A percentile compares a stretch with the other conserved stretches of the same genome.
Conservation (phyloP, 2,329 filamentous ascomycete species). For the Leptosphaerulina australis region DNA sequence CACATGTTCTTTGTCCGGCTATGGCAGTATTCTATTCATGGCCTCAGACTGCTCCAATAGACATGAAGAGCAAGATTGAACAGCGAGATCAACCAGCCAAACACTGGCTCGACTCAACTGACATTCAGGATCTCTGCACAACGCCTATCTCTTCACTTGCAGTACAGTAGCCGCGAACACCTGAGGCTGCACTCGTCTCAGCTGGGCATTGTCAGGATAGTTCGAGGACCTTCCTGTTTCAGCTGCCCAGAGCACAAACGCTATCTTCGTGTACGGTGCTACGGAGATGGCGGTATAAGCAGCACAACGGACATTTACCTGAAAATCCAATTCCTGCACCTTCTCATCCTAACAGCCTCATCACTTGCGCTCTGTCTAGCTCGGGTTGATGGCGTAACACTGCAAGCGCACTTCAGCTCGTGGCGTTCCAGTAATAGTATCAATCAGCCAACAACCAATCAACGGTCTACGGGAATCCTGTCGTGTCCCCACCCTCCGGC, state of each 20-base stretch:
- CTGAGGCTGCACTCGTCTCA: conserved; percentile 35
- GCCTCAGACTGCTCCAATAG: neutral
- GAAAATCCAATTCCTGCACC: neutral
- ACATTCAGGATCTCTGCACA: neutral
- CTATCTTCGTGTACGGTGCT: conserved; percentile 8
- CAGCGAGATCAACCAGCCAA: neutral
- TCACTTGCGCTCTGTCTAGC: conserved; percentile 1
- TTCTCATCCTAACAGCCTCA: neutral
- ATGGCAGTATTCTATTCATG: neutral
- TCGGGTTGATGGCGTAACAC: conserved; percentile 4
- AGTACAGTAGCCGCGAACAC: neutral
- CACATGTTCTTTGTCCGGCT: neutral
- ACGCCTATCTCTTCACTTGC: neutral
- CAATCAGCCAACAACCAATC: too few relatives aligned
- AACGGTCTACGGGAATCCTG: conserved; percentile 22
- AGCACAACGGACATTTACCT: neutral
- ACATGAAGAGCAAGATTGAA: neutral
- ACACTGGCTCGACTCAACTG: conserved; percentile 3
- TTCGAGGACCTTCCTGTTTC: conserved; percentile 34
- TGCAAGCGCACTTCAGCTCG: conserved; percentile 8
- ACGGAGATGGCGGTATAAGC: conserved; percentile 1
- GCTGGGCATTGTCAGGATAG: conserved; percentile 25
- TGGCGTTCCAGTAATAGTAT: conserved; percentile 21
- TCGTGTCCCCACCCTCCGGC: conserved; percentile 20
- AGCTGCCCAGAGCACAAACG: conserved; percentile 30